Evolutionary conservation across 2,329 filamentous ascomycete species (phyloP).

Genomic region (Paraphaeosphaeria sporulosa): DNA sequence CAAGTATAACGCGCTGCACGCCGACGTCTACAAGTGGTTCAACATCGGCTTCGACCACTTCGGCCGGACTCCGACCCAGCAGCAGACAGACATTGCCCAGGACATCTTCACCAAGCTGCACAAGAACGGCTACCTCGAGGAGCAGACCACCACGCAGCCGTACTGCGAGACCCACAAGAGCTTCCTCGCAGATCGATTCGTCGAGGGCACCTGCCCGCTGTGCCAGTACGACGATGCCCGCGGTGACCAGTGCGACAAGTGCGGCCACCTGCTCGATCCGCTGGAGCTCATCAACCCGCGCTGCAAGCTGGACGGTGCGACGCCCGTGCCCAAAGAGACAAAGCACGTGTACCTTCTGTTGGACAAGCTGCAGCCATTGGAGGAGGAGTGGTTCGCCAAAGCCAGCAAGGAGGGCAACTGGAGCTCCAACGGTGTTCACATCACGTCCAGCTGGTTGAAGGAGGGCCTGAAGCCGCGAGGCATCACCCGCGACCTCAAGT

Average conservation of each 20-base stretch:
- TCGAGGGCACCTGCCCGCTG: constrained; percentile 79
- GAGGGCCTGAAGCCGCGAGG: constrained; percentile 85
- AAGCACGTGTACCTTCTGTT: constrained; percentile 92
- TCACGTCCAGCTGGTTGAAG: constrained; percentile 81
- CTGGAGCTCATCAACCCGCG: constrained; percentile 66
- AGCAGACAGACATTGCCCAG: constrained; percentile 93
- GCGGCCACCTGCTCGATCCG: constrained; percentile 56
- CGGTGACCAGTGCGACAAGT: constrained; percentile 64
- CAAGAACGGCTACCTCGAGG: constrained; percentile 86
- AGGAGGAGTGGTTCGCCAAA: constrained; percentile 79
- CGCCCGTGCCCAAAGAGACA: constrained; percentile 79
- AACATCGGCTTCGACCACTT: constrained; percentile 94
- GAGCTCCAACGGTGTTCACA: constrained; percentile 77
- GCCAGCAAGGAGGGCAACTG: constrained; percentile 77
- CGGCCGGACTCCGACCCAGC: constrained; percentile 84
- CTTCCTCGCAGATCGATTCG: constrained; percentile 66
- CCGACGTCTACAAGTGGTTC: constrained; percentile 96
- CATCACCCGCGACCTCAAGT: constrained; percentile 91
- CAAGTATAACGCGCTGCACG: constrained; percentile 91
- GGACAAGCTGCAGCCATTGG: constrained; percentile 79
- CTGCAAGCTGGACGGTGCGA: constrained; percentile 89
- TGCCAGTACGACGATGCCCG: constrained; percentile 65
- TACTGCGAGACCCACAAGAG: constrained; percentile 77
- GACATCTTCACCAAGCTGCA: constrained; percentile 88
- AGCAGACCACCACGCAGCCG: constrained; percentile 86